Base-by-base conservation (phyloP, 2,329 filamentous ascomycete species). In the Hypoxylon rubiginosum region DNA sequence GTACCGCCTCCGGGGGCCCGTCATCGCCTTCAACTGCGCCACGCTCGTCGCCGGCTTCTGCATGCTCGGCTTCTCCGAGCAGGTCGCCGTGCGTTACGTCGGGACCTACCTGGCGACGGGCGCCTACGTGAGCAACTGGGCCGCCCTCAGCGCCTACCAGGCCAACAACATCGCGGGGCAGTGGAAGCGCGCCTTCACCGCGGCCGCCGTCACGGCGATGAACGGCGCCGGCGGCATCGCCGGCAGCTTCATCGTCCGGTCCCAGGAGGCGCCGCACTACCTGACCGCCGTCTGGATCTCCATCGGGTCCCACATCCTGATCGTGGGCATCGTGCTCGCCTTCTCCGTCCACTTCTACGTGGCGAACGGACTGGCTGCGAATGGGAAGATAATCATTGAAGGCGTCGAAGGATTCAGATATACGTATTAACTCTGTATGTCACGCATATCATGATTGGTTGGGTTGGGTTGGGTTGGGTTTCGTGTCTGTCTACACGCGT, bases 71-170 rank as follows among this genome's bases (percentile, higher is more conserved):
- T 89, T 91, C 73, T 80, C 85, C 0, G 78, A 80, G 13, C 83
- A 89, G 59, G 85, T 90, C 55, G 81, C 86, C 0, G 87, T 88
- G 3, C 84, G 90, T 51, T 91, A 91, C 67, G 79, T 90, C 30
- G 90, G 89, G 8, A 88, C 87, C 0, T 91, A 86, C 75, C 82
- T 92, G 1, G 88, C 89, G 0, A 91, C 89, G 0, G 90, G 90
- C 0, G 88, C 89, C 0, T 91, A 91, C 68, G 84, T 91, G 3
- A 87, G 85, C 3, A 92, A 92, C 68, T 91, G 89, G 89, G 89
- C 90, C 0, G 89, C 88, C 0, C 79, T 91, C 67, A 89, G 86
- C 56, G 84, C 87, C 0, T 90, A 88, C 68, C 85, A 88, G 72
- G 84, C 86, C 15, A 90, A 89, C 74, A 91, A 89, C 67, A 82